These are phyloP conservation scores for Trichoderma citrinoviride DNA, from an alignment of 2,329 filamentous ascomycete genomes.

Conservation along the genomic window DNA sequence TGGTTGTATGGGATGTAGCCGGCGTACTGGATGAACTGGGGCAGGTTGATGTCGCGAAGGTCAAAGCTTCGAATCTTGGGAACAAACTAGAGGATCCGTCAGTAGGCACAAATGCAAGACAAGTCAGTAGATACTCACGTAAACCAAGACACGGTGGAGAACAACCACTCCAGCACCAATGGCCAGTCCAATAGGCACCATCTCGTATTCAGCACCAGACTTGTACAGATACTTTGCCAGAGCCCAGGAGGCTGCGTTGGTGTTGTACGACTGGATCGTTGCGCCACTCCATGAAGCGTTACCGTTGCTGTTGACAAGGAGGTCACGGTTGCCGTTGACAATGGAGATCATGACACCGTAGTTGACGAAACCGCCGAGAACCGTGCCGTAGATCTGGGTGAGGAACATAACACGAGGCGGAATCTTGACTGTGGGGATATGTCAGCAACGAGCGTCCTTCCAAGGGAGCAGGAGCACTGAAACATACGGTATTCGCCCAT, in stretches of 20 bases:
- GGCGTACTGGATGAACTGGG: slow-evolving; percentile 54
- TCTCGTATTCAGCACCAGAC: slow-evolving; percentile 40
- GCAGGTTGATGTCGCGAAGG: slow-evolving; percentile 47
- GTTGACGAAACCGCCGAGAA: slow-evolving; percentile 53
- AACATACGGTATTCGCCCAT: slow-evolving; percentile 56
- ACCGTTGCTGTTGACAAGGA: slow-evolving; percentile 46
- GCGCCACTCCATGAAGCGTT: slow-evolving; percentile 54
- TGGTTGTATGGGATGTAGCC: slow-evolving; percentile 55
- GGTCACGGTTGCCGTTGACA: slow-evolving; percentile 46
- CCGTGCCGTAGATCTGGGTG: slow-evolving; percentile 55
- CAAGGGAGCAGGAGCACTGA: accelerated
- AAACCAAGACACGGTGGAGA: slow-evolving; percentile 43
- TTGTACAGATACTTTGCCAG: slow-evolving; percentile 54
- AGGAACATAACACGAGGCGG: slow-evolving; percentile 54
- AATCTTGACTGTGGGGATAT: slow-evolving; percentile 46
- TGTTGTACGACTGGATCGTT: slow-evolving; percentile 48
- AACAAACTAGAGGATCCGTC: slow-evolving; percentile 37
- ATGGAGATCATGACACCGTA: slow-evolving; percentile 57
- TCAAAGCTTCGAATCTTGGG: slow-evolving; percentile 46
- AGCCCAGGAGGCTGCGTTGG: slow-evolving; percentile 49
- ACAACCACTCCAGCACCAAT: slow-evolving; percentile 47
- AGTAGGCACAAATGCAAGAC: not conserved
- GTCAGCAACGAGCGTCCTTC: slow-evolving; percentile 23
- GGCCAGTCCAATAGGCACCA: slow-evolving; percentile 50
- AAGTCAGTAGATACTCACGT: slow-evolving; percentile 33